Evolutionary conservation across 768 basidiomycete genomes (phyloP).

Genomic region (Boletellus ananiceps): DNA sequence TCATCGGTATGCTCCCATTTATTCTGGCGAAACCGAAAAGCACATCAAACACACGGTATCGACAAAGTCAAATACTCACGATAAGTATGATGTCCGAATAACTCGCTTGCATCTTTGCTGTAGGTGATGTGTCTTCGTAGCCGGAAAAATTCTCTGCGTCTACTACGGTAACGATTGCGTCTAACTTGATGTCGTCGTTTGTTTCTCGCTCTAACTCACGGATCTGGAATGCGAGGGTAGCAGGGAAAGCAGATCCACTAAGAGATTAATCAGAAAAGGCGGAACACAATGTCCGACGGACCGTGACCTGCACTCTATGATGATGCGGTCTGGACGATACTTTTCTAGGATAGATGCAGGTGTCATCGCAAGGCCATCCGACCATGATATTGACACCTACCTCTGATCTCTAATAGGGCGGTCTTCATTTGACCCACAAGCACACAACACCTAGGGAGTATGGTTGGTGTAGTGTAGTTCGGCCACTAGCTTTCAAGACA

Average conservation of each 20-base stretch:
- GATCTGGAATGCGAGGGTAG: slow-evolving; percentile 92
- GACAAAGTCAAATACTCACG: slow-evolving; percentile 39
- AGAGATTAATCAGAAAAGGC: slow-evolving; percentile 1
- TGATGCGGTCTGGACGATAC: slow-evolving; percentile 82
- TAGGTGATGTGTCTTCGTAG: slow-evolving; percentile 89
- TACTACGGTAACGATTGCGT: slow-evolving; percentile 88
- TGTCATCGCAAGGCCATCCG: neutral
- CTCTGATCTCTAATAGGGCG: slow-evolving; percentile 83
- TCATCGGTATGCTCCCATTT: slow-evolving; percentile 89
- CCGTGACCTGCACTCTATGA: slow-evolving; percentile 89
- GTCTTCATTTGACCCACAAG: slow-evolving; percentile 93
- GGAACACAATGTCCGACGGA: neutral
- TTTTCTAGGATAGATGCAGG: slow-evolving; percentile 50
- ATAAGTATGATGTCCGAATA: slow-evolving; percentile 91
- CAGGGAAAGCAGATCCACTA: slow-evolving; percentile 93
- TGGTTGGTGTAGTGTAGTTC: neutral
- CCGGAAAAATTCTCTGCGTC: slow-evolving; percentile 90
- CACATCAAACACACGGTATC: slow-evolving; percentile 2
- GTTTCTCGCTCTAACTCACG: slow-evolving; percentile 84
- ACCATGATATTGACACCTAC: slow-evolving; percentile 33
- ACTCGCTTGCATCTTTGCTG: slow-evolving; percentile 92
- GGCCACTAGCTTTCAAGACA: slow-evolving; percentile 10
- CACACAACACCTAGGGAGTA: slow-evolving; percentile 70
- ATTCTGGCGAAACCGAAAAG: slow-evolving; percentile 44
- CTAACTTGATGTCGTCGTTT: slow-evolving; percentile 68